Conservation (phyloP, 306 rosid genomes). For the Vicia faba region DNA sequence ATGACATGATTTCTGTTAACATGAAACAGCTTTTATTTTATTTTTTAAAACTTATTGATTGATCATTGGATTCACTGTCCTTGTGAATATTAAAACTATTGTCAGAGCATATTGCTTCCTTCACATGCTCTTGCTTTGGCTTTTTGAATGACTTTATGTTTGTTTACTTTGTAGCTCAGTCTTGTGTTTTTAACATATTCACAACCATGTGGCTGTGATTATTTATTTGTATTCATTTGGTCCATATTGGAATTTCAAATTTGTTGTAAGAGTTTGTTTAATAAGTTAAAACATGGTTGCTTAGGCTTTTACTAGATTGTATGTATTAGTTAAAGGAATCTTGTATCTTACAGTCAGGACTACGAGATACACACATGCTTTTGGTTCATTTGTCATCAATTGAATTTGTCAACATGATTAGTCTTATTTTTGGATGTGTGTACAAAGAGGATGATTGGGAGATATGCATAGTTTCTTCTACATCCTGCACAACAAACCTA, state of each 20-base stretch:
- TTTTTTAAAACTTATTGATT: conserved; percentile 16
- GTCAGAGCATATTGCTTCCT: conserved; percentile 28
- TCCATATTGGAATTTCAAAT: not conserved
- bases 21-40: conserved; percentile 9
- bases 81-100: conserved; percentile 26
- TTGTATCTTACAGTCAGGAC: too few relatives aligned
- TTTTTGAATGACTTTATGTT: conserved; percentile 40
- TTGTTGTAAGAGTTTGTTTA: not conserved
- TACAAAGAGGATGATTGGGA: too few relatives aligned
- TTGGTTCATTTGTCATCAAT: too few relatives aligned
- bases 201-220: conserved; percentile 46
- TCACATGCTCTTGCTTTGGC: conserved; percentile 49
- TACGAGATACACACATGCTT: too few relatives aligned
- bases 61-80: conserved; percentile 21
- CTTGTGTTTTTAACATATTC: conserved; percentile 27
- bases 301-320: too few relatives aligned
- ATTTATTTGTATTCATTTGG: conserved; percentile 31
- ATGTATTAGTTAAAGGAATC: too few relatives aligned
- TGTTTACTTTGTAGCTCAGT: conserved; percentile 7
- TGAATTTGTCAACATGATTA: too few relatives aligned
- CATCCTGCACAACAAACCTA: too few relatives aligned
- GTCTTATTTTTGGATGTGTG: too few relatives aligned
- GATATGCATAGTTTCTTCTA: too few relatives aligned
- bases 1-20: conserved; percentile 38
- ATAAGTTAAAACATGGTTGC: not conserved